Evolutionary conservation across 768 basidiomycete genomes (phyloP), one percentile per base, ranked within the genome.

Genomic region (Russula ochroleuca): DNA sequence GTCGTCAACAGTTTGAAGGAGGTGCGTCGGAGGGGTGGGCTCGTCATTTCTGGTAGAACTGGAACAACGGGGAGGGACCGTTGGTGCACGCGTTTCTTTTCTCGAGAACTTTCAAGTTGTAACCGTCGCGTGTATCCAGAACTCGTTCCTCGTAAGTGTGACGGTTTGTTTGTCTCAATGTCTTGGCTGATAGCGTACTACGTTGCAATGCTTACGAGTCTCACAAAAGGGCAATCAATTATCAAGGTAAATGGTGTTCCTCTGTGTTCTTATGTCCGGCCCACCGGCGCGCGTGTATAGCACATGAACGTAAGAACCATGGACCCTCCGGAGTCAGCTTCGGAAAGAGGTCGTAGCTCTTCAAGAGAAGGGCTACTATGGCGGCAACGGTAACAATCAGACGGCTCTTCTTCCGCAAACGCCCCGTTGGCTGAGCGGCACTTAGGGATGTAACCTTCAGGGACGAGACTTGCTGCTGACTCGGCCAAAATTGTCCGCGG

Each of bases 1-100:
- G 73, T 71, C 2, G 82, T 93, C 31, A 93, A 92, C 69, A 88
- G 85, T 65, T 77, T 93, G 17, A 92, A 92, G 76, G 91, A 93
- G 83, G 91, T 89, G 70, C 58, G 72, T 68, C 41, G 8, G 19
- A 19, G 9, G 14, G n/a, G 23, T 67, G 19, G 28, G 19, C 41
- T n/a, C n/a, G n/a, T n/a, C n/a, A n/a, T n/a, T n/a, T n/a, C n/a
- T 5, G 92, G 91, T 1, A 80, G 91, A 93, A 92, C 71, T 94
- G 92, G 92, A 90, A 91, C 67, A 79, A 78, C 61, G 92, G 92
- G 3, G 91, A 94, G 28, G n/a, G 74, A 86, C 84, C 10, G 76
- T 94, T 62, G 90, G 90, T 88, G 65, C 67, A 73, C 56, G 49
- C 17, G 56, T 43, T 50, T 57, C 2, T 8, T 23, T 8, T 37